phyloP scores from a whole-genome alignment of 495 filamentous ascomycete genomes.

The Lineolata rhizophorae region DNA sequence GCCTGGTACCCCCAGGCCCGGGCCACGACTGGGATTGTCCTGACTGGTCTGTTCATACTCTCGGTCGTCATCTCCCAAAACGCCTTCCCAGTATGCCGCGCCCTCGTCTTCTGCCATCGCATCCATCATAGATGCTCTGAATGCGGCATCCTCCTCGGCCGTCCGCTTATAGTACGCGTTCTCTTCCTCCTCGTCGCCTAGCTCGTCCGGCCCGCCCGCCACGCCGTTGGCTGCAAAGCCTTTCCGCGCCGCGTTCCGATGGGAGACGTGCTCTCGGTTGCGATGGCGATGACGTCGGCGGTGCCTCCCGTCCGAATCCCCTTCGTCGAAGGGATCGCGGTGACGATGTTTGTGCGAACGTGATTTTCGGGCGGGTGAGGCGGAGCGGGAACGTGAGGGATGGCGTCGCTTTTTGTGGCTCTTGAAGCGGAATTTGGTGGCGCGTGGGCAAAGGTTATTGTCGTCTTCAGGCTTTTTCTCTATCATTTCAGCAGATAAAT shows the following conservation, averaged over 20 bases:
- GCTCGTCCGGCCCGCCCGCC: slow-evolving; percentile 14
- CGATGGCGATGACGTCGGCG: slow-evolving; percentile 8
- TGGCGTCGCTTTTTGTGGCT: slow-evolving; percentile 8
- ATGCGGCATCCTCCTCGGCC: too few species aligned
- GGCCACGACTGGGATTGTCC: too few species aligned
- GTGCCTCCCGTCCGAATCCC: neutral
- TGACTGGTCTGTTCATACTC: slow-evolving; percentile 29
- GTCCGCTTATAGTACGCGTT: slow-evolving; percentile 27
- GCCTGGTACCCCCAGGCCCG: slow-evolving; percentile 4
- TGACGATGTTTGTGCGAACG: neutral
- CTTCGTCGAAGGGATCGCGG: neutral
- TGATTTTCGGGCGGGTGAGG: neutral
- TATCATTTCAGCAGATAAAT: too few species aligned
- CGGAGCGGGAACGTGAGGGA: slow-evolving; percentile 2
- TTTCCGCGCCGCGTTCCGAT: slow-evolving; percentile 4
- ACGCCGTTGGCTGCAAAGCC: slow-evolving; percentile 2
- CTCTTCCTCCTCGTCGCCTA: slow-evolving; percentile 29
- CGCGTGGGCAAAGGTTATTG: too few species aligned
- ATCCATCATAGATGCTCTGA: slow-evolving; percentile 92
- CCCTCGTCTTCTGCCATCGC: slow-evolving; percentile 98
- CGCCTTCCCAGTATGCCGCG: slow-evolving; percentile 78
- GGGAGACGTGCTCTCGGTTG: slow-evolving; percentile 11
- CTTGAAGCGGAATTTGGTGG: slow-evolving; percentile 40
- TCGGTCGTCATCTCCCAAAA: slow-evolving; percentile 86
- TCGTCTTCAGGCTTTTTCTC: too few species aligned